Evolutionary conservation across 2,329 filamentous ascomycete species (phyloP).

Genomic region (Didymella lethalis): DNA sequence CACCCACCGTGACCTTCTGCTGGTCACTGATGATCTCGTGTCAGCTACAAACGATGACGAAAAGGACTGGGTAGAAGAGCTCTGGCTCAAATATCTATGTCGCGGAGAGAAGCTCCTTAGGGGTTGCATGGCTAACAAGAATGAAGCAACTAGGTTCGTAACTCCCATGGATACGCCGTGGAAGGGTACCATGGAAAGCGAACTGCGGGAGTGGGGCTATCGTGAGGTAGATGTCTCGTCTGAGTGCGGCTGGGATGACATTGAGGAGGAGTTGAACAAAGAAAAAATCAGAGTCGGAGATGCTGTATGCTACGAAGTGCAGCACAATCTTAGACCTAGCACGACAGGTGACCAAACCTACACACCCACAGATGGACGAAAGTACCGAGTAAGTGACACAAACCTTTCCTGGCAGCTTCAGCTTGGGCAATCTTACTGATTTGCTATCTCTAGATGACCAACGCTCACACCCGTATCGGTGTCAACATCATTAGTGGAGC

Average conservation of each 20-base stretch:
- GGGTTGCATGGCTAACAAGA: background rate
- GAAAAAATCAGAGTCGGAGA: too few species aligned
- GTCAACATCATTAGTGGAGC: background rate
- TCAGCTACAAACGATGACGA: background rate
- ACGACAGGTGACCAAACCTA: background rate
- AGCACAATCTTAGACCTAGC: background rate
- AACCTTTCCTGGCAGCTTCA: too few species aligned
- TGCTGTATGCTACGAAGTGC: background rate
- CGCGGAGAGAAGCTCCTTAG: background rate
- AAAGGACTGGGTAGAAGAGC: too few species aligned
- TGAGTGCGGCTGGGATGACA: background rate
- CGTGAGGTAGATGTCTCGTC: background rate
- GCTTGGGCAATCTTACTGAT: background rate
- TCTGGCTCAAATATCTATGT: background rate
- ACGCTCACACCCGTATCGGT: background rate
- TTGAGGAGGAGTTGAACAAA: background rate
- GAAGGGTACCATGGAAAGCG: background rate
- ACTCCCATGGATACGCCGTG: background rate
- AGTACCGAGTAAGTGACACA: constrained; percentile 1
- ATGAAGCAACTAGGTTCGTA: background rate
- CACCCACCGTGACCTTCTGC: background rate
- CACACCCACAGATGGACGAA: background rate
- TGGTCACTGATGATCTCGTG: background rate
- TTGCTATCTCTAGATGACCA: background rate
- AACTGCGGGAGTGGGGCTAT: constrained; percentile 4